Percentiles rank a stretch among this genome's conserved stretches.
Conservation (phyloP, 805 yeast species). For the Diddensiella caesifluorescens region DNA sequence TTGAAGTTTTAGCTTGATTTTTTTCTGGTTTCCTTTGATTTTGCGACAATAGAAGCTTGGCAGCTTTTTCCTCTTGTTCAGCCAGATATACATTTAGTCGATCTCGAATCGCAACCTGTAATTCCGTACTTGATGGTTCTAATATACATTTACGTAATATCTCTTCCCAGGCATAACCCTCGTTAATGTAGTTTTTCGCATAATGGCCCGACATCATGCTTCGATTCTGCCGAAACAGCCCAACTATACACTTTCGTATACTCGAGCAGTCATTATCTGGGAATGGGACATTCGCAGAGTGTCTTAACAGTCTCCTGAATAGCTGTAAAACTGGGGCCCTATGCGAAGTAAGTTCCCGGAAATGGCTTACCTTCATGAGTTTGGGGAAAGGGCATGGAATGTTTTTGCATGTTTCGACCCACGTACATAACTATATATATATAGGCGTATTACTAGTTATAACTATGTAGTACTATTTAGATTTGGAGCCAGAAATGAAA, state of each 20-base stretch:
- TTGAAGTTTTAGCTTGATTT: no score
- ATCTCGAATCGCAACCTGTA: background rate
- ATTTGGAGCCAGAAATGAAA: no score
- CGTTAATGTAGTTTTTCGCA: constrained; percentile 8
- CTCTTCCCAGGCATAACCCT: constrained; percentile 14
- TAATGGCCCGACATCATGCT: constrained; percentile 12
- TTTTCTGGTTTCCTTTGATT: no score
- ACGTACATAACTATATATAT: no score
- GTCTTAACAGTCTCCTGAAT: constrained; percentile 10
- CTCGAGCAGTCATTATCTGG: background rate
- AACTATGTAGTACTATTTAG: no score
- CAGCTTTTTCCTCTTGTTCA: no score
- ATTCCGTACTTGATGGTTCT: background rate
- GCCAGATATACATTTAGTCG: background rate
- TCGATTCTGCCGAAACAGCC: constrained; percentile 3
- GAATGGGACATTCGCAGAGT: constrained; percentile 12
- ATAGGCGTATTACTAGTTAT: no score
- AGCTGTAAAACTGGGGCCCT: constrained; percentile 11
- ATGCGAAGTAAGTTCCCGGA: constrained; percentile 13
- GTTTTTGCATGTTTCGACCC: no score
- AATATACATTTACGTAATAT: constrained; percentile 4
- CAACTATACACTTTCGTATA: background rate
- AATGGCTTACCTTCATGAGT: constrained; percentile 10
- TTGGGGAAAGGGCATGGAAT: background rate
- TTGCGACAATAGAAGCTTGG: no score